phyloP scores from a whole-genome alignment of 2,329 filamentous ascomycete species.

The Fusarium sp. region DNA sequence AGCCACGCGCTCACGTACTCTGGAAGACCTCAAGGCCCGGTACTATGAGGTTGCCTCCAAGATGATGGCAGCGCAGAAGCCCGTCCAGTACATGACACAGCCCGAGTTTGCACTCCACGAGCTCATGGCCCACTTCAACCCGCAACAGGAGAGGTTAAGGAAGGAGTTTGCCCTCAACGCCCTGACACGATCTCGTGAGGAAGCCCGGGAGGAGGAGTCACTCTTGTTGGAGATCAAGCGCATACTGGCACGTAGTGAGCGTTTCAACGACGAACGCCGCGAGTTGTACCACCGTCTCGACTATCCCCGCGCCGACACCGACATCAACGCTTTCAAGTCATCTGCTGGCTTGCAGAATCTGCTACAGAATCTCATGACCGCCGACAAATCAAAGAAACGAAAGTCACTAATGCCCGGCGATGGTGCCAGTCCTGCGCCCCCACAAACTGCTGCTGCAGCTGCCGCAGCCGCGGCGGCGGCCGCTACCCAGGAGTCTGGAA shows the following conservation, averaged over 20 bases:
- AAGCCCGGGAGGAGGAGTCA: constrained; percentile 90
- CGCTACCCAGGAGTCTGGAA: constrained; percentile 49
- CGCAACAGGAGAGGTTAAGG: constrained; percentile 76
- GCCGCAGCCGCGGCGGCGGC: constrained; percentile 41
- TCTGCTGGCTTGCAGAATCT: constrained; percentile 81
- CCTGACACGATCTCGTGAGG: constrained; percentile 80
- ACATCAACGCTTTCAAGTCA: constrained; percentile 79
- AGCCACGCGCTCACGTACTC: constrained; percentile 65
- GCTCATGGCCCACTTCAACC: constrained; percentile 85
- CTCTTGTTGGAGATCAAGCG: constrained; percentile 89
- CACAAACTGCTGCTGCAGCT: constrained; percentile 31
- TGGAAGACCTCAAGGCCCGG: constrained; percentile 90
- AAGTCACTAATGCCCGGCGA: constrained; percentile 72
- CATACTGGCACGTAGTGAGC: constrained; percentile 85
- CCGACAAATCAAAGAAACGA: constrained; percentile 89
- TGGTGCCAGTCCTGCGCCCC: constrained; percentile 56
- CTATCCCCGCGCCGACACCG: constrained; percentile 73
- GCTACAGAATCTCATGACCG: constrained; percentile 80
- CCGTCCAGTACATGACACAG: constrained; percentile 84
- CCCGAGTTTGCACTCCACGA: constrained; percentile 84
- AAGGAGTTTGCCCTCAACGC: constrained; percentile 86
- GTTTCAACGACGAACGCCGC: constrained; percentile 84
- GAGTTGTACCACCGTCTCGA: constrained; percentile 89
- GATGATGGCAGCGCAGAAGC: constrained; percentile 81
- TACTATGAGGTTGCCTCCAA: constrained; percentile 88